phyloP scores from a whole-genome alignment of 345 rosid species.

The Syzygium aqueum region DNA sequence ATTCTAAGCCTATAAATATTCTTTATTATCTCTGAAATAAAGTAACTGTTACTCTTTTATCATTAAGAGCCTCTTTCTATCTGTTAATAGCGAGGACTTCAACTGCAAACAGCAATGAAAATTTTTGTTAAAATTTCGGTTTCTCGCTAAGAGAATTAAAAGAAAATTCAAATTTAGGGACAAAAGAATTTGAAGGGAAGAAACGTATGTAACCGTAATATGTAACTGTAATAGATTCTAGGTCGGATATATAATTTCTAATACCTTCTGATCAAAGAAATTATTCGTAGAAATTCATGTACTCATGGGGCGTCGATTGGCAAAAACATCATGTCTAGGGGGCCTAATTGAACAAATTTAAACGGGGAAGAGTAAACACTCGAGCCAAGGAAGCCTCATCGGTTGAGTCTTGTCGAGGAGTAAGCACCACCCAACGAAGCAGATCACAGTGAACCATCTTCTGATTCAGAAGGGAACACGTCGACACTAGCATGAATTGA shows the following conservation, averaged over 20 bases:
- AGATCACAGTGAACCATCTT: background rate
- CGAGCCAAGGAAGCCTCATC: background rate
- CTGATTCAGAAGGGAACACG: background rate
- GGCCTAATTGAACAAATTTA: background rate
- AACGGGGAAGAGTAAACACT: background rate
- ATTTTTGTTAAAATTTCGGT: background rate
- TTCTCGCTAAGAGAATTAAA: background rate
- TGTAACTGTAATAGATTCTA: background rate
- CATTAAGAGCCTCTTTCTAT: background rate
- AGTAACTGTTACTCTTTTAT: too few relatives aligned
- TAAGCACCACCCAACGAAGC: background rate
- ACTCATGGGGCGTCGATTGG: background rate
- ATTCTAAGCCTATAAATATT: too few relatives aligned
- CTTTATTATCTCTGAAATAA: too few relatives aligned
- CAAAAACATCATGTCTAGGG: background rate
- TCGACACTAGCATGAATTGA: background rate
- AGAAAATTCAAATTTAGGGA: accelerated
- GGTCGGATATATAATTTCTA: background rate
- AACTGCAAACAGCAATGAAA: background rate
- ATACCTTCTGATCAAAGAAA: background rate
- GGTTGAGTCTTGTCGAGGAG: background rate
- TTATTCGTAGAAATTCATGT: background rate
- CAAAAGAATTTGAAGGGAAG: background rate
- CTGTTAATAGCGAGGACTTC: background rate
- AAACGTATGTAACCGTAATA: background rate